Percentiles rank a stretch among this genome's conserved stretches.
phyloP scores from a whole-genome alignment of 768 basidiomycete species.

The Boletus coccyginus region DNA sequence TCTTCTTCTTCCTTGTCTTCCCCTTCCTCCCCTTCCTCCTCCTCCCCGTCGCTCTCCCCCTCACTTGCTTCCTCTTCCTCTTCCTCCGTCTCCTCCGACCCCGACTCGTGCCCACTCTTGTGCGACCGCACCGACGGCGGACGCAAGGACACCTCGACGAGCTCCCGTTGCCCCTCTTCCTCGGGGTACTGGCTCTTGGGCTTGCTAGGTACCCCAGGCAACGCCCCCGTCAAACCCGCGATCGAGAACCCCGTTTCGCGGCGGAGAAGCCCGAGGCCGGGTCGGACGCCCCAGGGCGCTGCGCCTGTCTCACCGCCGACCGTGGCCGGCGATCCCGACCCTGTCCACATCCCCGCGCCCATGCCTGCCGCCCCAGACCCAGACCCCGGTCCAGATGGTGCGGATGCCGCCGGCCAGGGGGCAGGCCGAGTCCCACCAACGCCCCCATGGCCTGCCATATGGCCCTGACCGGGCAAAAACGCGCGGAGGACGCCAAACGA shows the following conservation, averaged over 20 bases:
- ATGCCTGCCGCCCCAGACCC: neutral
- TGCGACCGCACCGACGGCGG: slow-evolving; percentile 47
- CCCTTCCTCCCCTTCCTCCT: slow-evolving; percentile 25
- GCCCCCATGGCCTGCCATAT: neutral
- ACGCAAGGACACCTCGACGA: slow-evolving; percentile 50
- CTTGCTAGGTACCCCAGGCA: slow-evolving; percentile 40
- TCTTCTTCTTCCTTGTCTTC: slow-evolving; percentile 24
- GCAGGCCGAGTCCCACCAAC: slow-evolving; percentile 17
- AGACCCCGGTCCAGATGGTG: neutral
- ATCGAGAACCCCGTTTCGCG: slow-evolving; percentile 83
- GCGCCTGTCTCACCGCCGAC: slow-evolving; percentile 8
- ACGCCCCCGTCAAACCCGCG: slow-evolving; percentile 65
- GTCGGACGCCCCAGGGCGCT: slow-evolving; percentile 31
- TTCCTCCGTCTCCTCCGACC: slow-evolving; percentile 21
- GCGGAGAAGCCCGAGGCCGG: slow-evolving; percentile 66
- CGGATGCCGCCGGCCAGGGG: slow-evolving; percentile 5
- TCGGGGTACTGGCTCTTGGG: slow-evolving; percentile 7
- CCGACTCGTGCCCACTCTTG: slow-evolving; percentile 1
- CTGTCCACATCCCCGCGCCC: neutral
- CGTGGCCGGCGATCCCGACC: neutral
- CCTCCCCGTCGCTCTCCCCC: slow-evolving; percentile 19
- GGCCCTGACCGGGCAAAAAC: slow-evolving; percentile 51
- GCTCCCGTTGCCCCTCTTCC: slow-evolving; percentile 47
- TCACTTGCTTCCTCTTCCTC: slow-evolving; percentile 27
- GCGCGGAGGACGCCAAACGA: slow-evolving; percentile 86